Evolutionary conservation across 495 filamentous ascomycete genomes (phyloP).

Genomic region (Geopyxis carbonaria): DNA sequence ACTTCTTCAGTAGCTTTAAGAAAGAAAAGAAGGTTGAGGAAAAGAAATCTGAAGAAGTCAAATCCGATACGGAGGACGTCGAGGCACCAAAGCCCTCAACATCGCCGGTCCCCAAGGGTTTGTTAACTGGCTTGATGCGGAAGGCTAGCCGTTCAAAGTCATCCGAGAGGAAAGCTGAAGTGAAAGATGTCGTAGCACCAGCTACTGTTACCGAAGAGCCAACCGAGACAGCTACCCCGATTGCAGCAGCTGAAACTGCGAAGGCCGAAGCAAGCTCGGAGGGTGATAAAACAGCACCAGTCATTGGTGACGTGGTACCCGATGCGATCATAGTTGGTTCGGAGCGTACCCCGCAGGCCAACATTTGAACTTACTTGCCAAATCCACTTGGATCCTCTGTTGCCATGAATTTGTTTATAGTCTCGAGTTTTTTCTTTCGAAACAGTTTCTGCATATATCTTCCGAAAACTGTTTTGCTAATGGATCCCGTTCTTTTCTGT

Average conservation of each 20-base stretch:
- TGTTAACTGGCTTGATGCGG: conserved; percentile 21
- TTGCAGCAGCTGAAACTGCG: conserved; percentile 9
- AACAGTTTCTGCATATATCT: no score
- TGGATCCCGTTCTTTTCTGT: no score
- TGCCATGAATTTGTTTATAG: conserved; percentile 1
- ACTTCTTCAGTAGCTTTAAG: conserved; percentile 25
- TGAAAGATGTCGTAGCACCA: conserved; percentile 26
- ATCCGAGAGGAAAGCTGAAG: conserved; percentile 22
- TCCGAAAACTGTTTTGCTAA: no score
- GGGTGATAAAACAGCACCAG: conserved; percentile 1
- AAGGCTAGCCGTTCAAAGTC: conserved; percentile 25
- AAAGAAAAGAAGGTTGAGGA: conserved; percentile 17
- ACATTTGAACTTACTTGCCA: conserved; percentile 26
- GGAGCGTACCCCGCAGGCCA: conserved; percentile 28
- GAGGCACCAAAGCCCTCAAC: conserved; percentile 20
- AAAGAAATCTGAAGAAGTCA: conserved; percentile 23
- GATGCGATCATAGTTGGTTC: conserved; percentile 26
- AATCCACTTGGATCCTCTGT: neutral
- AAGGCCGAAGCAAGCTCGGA: neutral
- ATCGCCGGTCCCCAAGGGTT: conserved; percentile 13
- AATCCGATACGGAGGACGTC: conserved; percentile 22
- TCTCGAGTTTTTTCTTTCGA: conserved; percentile 3
- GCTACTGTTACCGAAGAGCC: conserved; percentile 26
- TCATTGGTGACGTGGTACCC: conserved; percentile 28
- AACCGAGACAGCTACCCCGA: conserved; percentile 10